Percentiles rank a stretch among this genome's conserved stretches.
Evolutionary conservation across 768 basidiomycete species (phyloP).

Genomic region (Phylloporus scabripes): DNA sequence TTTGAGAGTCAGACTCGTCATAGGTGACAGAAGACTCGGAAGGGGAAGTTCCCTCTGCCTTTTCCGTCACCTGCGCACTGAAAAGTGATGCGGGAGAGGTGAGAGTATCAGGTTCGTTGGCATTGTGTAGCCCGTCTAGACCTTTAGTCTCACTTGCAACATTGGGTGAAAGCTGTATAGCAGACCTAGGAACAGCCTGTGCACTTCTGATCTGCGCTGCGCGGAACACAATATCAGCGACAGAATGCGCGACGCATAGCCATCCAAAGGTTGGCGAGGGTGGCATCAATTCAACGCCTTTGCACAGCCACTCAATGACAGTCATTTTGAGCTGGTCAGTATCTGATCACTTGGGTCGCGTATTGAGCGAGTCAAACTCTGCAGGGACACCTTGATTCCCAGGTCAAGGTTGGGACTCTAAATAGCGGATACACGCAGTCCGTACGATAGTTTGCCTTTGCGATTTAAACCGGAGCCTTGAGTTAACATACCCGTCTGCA

Average conservation of each 20-base stretch:
- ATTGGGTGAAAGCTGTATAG: neutral
- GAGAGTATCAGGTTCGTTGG: neutral
- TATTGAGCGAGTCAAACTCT: no score
- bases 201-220: constrained; percentile 54
- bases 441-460: no score
- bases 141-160: neutral
- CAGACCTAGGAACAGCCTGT: constrained; percentile 21
- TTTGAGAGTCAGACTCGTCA: neutral
- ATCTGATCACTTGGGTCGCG: no score
- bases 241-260: constrained; percentile 59
- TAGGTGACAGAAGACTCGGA: neutral
- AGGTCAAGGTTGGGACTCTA: no score
- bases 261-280: constrained; percentile 67
- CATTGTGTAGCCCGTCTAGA: neutral
- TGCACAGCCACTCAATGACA: constrained; percentile 12
- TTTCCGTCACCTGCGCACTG: no score
- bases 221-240: constrained; percentile 56
- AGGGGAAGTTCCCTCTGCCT: neutral
- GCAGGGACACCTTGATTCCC: no score
- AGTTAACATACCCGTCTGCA: no score
- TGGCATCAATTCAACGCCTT: constrained; percentile 42
- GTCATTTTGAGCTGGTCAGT: no score
- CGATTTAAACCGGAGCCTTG: no score
- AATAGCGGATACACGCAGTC: no score
- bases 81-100: neutral